Evolutionary conservation across 805 yeast species (phyloP), one percentile per base, ranked within the genome.

Genomic region (Lipomyces anomalus): DNA sequence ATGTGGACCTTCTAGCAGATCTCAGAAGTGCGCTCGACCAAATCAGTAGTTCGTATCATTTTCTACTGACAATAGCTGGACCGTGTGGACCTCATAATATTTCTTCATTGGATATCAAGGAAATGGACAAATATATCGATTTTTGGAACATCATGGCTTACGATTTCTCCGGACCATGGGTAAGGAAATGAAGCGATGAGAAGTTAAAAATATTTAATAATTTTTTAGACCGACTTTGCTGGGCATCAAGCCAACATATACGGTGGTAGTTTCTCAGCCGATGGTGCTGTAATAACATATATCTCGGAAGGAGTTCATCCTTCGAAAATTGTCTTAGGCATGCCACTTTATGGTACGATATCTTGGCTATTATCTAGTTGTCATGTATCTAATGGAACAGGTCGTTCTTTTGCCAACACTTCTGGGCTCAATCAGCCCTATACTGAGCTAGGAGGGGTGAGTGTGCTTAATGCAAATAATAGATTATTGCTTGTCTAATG

Each of bases 261-360:
- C 47, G 73, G 72, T 2, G 69, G 68, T 40, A 65, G 61, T 2
- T 56, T 75, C 26, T 74, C 75, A 43, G 79, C 71, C 1, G 75
- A 75, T 47, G 61, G 65, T 2, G 76, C 81, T 0, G 65, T 85
- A 2, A 42, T 60, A 1, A 62, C 58, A 43, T 75, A 82, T 63
- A 22, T 72, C 0, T 18, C 57, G 0, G 46, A 54, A 1, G 77
- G 80, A 0, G 70, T 81, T 1, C 45, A 62, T 0, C 53, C 80
- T 0, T 32, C 53, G 0, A 84, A 85, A 58, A 52, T 90, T 4
- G 69, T 82, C 1, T 57, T 92, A 26, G 98, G 97, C 0, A 83
- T 89, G 82, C 97, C 97, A 0, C 67, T 79, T 16, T 92, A 88
- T 61, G 97, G 96, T n/a, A n/a, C n/a, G n/a, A n/a, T n/a, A n/a